Base-by-base conservation (phyloP, 179 eudicot genomes). In the Sideroxylon spinosum region DNA sequence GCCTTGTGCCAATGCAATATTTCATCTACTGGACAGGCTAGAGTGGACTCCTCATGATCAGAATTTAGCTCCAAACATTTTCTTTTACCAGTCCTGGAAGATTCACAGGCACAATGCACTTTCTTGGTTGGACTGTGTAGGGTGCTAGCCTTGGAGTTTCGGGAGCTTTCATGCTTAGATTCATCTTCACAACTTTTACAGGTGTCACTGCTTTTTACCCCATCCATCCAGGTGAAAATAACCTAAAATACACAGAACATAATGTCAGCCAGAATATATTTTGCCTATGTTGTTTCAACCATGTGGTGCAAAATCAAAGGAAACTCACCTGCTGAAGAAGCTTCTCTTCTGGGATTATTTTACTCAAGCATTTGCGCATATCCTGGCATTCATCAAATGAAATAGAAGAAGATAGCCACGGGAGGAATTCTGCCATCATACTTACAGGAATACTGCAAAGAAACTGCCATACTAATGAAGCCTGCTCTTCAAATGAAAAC, bases 391-490 rank as follows among this genome's bases (percentile, higher is more conserved):
- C 98, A 75, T 90, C 98, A 73, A 82, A 44, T 48, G 95, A 92
- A 55, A 93, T 88, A 64, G 91, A 93, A 56, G 93, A 89, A 62
- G 95, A 90, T 81, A 93, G 93, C 98, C 98, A 93, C 59, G 98
- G 98, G 71, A 93, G 91, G 82, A 93, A 93, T 82, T 93, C 98
- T 70, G 88, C 92, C 97, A 93, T 90, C 98, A 93, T 93, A 86
- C 91, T 88, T 70, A 92, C 95, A 66, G 98, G 97, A 84, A 93
- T 93, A 84, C 97, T 92, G 87, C 98, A 93, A 81, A 93, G 84
- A 81, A 93, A 93, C 78, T 88, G 92, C 97, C 98, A 93, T 9
- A 91, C 98, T 69, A 93, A 84, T 71, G 95, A 90, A 65, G 97
- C 97, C 78, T 92, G 98, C 87, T 93, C 98, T 87, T 93, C 95